phyloP scores from a whole-genome alignment of 371 early-diverging fungal genomes.

The Mucor mucedo region DNA sequence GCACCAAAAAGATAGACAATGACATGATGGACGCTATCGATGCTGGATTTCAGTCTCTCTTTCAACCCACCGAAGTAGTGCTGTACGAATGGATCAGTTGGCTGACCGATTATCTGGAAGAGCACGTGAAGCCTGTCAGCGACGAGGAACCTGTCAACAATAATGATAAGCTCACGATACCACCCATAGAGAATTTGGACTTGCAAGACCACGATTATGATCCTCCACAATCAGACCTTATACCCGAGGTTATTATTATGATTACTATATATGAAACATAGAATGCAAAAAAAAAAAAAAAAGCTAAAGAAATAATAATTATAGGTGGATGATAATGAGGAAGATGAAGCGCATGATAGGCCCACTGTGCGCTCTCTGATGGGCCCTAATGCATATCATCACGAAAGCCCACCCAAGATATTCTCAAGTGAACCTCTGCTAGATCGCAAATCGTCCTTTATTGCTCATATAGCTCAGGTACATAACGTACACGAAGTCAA shows the following conservation, averaged over 20 bases:
- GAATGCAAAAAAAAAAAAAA: no score
- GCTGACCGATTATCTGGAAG: slow-evolving; percentile 66
- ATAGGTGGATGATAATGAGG: not conserved
- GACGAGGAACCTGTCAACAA: not conserved
- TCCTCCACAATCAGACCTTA: slow-evolving; percentile 2
- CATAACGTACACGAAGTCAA: slow-evolving; percentile 62
- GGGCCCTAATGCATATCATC: slow-evolving; percentile 11
- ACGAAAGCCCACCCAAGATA: slow-evolving; percentile 36
- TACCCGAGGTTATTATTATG: no score
- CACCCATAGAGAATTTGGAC: no score
- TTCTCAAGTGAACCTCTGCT: slow-evolving; percentile 61
- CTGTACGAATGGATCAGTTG: slow-evolving; percentile 80
- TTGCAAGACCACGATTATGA: slow-evolving; percentile 5
- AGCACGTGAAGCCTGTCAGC: slow-evolving; percentile 8
- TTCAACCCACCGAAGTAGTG: slow-evolving; percentile 72
- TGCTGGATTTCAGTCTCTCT: slow-evolving; percentile 59
- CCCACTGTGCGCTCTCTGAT: slow-evolving; percentile 33
- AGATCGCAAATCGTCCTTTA: slow-evolving; percentile 88
- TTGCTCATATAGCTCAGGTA: slow-evolving; percentile 82
- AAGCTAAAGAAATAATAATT: not conserved
- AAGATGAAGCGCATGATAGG: slow-evolving; percentile 21
- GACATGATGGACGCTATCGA: slow-evolving; percentile 55
- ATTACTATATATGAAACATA: no score
- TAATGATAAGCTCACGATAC: no score
- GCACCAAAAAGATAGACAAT: slow-evolving; percentile 52